Percentiles rank a stretch among this genome's conserved stretches.
These are phyloP conservation scores for Metschnikowia shivogae DNA, from an alignment of 805 yeast genomes.

Conservation along the genomic window DNA sequence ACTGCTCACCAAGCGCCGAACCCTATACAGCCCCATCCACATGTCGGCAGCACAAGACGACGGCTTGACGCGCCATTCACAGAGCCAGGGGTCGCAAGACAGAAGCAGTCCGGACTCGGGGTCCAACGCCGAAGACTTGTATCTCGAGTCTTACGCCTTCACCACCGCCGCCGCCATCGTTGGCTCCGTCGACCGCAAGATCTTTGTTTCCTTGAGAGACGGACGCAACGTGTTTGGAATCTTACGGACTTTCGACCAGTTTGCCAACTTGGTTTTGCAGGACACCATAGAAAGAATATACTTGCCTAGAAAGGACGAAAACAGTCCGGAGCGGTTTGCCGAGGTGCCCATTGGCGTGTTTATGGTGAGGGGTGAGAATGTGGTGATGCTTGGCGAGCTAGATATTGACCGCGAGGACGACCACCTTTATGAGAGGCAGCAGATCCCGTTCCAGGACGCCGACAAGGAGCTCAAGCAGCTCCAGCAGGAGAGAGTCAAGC, in stretches of 20 bases:
- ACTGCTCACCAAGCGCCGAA: neutral
- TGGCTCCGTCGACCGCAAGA: slow-evolving; percentile 77
- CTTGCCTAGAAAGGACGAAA: slow-evolving; percentile 40
- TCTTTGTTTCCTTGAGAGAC: slow-evolving; percentile 82
- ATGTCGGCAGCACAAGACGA: slow-evolving; percentile 12
- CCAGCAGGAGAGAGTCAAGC: slow-evolving; percentile 31
- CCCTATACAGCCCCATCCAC: neutral
- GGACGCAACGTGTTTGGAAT: slow-evolving; percentile 87
- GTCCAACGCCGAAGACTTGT: slow-evolving; percentile 50
- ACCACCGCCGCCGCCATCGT: slow-evolving; percentile 89
- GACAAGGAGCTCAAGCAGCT: slow-evolving; percentile 36
- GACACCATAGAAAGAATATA: slow-evolving; percentile 86
- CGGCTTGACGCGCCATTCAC: slow-evolving; percentile 2
- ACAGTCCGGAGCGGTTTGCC: slow-evolving; percentile 51
- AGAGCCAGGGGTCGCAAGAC: slow-evolving; percentile 1
- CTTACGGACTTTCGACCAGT: slow-evolving; percentile 92
- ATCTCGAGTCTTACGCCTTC: slow-evolving; percentile 75
- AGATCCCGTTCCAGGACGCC: slow-evolving; percentile 61
- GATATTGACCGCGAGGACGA: slow-evolving; percentile 83
- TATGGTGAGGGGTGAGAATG: slow-evolving; percentile 93
- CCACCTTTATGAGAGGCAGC: slow-evolving; percentile 53
- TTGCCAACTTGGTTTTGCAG: slow-evolving; percentile 87
- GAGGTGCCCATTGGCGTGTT: slow-evolving; percentile 77
- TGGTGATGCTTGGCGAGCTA: slow-evolving; percentile 88
- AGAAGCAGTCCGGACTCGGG: slow-evolving; percentile 6